A percentile compares a stretch with the other conserved stretches of the same genome.
Evolutionary conservation across 495 filamentous ascomycete species (phyloP).

Genomic region (Podospora comata): DNA sequence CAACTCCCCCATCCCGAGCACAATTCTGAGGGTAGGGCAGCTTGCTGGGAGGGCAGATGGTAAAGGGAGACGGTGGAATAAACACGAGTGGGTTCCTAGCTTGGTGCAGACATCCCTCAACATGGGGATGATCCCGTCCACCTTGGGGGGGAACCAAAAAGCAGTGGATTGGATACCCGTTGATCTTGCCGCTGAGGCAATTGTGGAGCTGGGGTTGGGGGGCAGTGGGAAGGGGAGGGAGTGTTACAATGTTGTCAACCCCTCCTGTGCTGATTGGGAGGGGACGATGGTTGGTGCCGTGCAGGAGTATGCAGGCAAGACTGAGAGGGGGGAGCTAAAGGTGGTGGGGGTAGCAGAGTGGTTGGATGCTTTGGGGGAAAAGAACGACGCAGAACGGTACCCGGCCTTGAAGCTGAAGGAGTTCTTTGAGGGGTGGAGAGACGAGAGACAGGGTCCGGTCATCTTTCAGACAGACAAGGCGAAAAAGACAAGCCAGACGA

Average conservation of each 20-base stretch:
- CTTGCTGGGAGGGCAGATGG: not conserved
- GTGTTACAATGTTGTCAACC: conserved; percentile 1
- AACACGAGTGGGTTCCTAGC: conserved; percentile 6
- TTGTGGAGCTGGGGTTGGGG: not conserved
- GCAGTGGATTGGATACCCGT: conserved; percentile 5
- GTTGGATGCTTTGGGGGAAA: not conserved
- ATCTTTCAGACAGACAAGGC: conserved; percentile 2
- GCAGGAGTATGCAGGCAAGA: not conserved
- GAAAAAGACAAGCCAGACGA: not conserved
- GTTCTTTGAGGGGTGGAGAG: conserved; percentile 10
- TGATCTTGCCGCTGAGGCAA: not conserved
- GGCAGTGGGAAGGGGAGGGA: not conserved
- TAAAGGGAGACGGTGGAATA: not conserved
- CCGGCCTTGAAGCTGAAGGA: conserved; percentile 8
- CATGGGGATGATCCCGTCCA: not conserved
- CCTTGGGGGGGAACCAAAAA: not conserved
- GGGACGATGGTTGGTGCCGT: not conserved
- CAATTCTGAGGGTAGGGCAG: conserved; percentile 2
- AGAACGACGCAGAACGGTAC: conserved; percentile 2
- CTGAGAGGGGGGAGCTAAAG: not conserved
- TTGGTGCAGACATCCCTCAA: not conserved
- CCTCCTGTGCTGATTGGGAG: not conserved
- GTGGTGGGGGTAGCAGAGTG: not conserved
- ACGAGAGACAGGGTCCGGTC: not conserved
- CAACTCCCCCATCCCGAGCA: not conserved